Base-by-base conservation (phyloP, 768 basidiomycete genomes). In the Mycena sanguinolenta region DNA sequence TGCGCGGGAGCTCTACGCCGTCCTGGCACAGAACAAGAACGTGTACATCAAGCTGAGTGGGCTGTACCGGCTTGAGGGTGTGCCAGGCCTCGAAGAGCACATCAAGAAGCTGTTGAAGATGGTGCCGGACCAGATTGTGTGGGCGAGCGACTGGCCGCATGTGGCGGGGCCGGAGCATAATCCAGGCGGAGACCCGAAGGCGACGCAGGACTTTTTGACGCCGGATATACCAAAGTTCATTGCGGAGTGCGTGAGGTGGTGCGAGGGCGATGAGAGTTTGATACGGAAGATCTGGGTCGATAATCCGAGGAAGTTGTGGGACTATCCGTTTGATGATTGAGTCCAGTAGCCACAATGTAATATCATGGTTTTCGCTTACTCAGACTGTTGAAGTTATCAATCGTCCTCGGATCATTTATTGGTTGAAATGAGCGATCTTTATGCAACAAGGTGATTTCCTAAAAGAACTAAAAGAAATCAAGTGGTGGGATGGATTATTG, bases 321-420 rank as follows among this genome's bases (percentile, higher is more conserved):
- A 54, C 53, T 54, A 54, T 54, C 53, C 53, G 30, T 54, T 54
- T 54, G 53, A 54, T 54, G 53, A 54, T 54, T 54, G 53, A 54
- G 53, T 52, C 50, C 9, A 49, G 46, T 23, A 49, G 46, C n/a
- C 46, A 49, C 46, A 49, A 49, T 49, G 46, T 49, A 49, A 49
- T 49, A 49, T 49, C 1, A 49, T 23, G 23, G 46, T 49, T 49
- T 49, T 25, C 46, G 46, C 46, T 49, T 49, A 49, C 21, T 21
- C 46, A 23, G n/a, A 49, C 46, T 23, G 46, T 23, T 23, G 46
- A 49, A 49, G 46, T 49, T 49, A 23, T 49, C 23, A 25, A 49
- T 38, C 14, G 36, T 38, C 36, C 36, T 38, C 36, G 36, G 36
- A 38, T 38, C 36, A 38, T 38, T 38, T 6, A 14, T 38, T 38